Percentiles rank a stretch among this genome's conserved stretches.
Conservation (phyloP, 176 grass and related monocot species). For the Cocos nucifera region DNA sequence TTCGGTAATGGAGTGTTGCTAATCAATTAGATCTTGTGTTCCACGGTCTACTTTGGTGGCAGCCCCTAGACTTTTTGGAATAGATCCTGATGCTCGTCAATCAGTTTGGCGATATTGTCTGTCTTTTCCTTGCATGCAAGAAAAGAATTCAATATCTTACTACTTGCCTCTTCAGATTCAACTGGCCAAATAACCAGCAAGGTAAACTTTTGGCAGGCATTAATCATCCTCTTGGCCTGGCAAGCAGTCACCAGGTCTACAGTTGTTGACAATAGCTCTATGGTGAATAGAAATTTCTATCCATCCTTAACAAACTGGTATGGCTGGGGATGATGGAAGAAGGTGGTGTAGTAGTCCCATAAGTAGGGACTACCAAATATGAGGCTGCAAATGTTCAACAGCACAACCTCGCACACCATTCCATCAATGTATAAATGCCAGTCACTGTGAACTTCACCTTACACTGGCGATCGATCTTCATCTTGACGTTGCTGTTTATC, state of each 20-base stretch:
- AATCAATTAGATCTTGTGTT: neutral
- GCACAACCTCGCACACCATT: no score
- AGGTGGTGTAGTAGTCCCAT: no score
- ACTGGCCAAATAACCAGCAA: neutral
- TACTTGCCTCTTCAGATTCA: neutral
- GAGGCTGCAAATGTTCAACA: no score
- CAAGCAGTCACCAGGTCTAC: neutral
- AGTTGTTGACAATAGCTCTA: neutral
- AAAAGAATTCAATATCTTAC: neutral
- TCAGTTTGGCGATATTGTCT: neutral
- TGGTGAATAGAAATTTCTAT: no score
- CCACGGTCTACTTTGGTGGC: neutral
- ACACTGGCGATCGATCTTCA: no score
- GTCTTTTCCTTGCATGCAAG: neutral
- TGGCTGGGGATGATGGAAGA: no score
- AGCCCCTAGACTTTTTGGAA: neutral
- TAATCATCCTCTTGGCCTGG: neutral
- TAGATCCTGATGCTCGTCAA: neutral
- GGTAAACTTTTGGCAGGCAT: neutral
- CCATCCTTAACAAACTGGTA: no score
- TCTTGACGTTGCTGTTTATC: neutral
- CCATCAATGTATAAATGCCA: neutral
- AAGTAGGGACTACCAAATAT: no score
- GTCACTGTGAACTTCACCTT: neutral
- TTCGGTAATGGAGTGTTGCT: neutral